Percentiles rank a stretch among this genome's conserved stretches.
phyloP scores from a whole-genome alignment of 164 flowering plant species.

The Magnolia kwangsiensis region DNA sequence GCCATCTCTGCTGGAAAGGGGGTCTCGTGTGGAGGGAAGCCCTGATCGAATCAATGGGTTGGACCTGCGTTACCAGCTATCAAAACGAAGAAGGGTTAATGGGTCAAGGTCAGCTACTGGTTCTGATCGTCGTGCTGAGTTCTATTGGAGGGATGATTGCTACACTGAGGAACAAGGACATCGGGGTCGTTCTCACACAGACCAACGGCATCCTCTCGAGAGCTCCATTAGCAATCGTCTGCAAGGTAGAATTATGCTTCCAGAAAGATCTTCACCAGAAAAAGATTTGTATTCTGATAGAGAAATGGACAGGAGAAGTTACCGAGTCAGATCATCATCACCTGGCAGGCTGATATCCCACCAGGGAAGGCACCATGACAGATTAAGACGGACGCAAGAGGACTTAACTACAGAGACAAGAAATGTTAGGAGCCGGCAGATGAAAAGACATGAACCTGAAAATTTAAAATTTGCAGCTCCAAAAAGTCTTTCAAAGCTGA shows the following conservation, averaged over 20 bases:
- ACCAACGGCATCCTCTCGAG: constrained; percentile 36
- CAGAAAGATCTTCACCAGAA: constrained; percentile 38
- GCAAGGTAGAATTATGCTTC: constrained; percentile 61
- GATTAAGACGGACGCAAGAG: constrained; percentile 38
- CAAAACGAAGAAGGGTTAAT: constrained; percentile 58
- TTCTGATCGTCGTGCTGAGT: constrained; percentile 30
- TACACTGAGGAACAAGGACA: constrained; percentile 35
- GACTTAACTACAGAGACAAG: constrained; percentile 33
- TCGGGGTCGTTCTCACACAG: constrained; percentile 33
- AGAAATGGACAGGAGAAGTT: constrained; percentile 46
- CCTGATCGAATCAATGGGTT: constrained; percentile 38
- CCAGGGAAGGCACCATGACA: constrained; percentile 46
- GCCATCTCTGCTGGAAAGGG: constrained; percentile 26
- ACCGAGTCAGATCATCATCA: constrained; percentile 32
- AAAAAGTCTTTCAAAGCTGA: constrained; percentile 61
- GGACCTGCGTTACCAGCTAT: constrained; percentile 62
- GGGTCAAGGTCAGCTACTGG: constrained; percentile 55
- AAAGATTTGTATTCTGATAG: constrained; percentile 30
- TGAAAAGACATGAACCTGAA: constrained; percentile 29
- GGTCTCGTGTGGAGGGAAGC: constrained; percentile 38
- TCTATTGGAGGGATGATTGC: constrained; percentile 25
- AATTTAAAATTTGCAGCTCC: constrained; percentile 47
- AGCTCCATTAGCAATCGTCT: constrained; percentile 53
- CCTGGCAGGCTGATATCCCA: constrained; percentile 36
- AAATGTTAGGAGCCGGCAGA: constrained; percentile 20